These are phyloP conservation scores for Coniochaeta prunicola DNA, from an alignment of 2,329 filamentous ascomycete genomes.

Conservation along the genomic window DNA sequence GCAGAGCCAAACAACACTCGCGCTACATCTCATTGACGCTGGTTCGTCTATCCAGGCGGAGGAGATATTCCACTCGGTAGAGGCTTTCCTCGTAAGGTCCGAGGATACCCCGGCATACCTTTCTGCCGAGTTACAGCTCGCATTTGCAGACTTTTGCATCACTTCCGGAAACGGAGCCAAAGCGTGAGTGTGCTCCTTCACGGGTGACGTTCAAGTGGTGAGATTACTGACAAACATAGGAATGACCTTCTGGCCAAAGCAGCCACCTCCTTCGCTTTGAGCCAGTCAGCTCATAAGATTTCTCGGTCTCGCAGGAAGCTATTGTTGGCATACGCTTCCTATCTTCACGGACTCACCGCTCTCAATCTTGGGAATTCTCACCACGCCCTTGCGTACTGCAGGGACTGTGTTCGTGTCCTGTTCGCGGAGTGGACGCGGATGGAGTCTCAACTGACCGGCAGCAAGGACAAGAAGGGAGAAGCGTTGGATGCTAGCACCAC, in stretches of 20 bases:
- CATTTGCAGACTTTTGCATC: conserved; percentile 67
- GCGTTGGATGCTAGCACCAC: conserved; percentile 17
- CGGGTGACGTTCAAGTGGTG: conserved; percentile 5
- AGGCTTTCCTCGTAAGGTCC: conserved; percentile 36
- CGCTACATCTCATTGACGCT: conserved; percentile 45
- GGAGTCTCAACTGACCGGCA: conserved; percentile 27
- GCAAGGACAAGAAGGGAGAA: conserved; percentile 7
- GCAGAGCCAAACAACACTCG: conserved; percentile 38
- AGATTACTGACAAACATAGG: not conserved
- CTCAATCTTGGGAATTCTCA: conserved; percentile 55
- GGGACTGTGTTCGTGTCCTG: conserved; percentile 47
- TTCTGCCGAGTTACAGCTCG: conserved; percentile 54
- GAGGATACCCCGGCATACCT: conserved; percentile 29
- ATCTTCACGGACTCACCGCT: conserved; percentile 58
- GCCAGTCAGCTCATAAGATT: conserved; percentile 13
- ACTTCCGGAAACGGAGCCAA: conserved; percentile 58
- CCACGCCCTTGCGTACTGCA: conserved; percentile 49
- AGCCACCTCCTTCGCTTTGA: conserved; percentile 26
- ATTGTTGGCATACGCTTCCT: conserved; percentile 50
- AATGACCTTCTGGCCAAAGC: conserved; percentile 29
- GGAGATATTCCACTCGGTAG: conserved; percentile 48
- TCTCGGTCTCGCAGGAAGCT: conserved; percentile 32
- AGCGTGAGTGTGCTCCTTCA: conserved; percentile 33
- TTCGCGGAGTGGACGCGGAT: conserved; percentile 49
- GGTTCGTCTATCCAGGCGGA: conserved; percentile 44